These are phyloP conservation scores for Ophiostoma montium DNA, from an alignment of 2,329 filamentous ascomycete species.

Conservation along the genomic window DNA sequence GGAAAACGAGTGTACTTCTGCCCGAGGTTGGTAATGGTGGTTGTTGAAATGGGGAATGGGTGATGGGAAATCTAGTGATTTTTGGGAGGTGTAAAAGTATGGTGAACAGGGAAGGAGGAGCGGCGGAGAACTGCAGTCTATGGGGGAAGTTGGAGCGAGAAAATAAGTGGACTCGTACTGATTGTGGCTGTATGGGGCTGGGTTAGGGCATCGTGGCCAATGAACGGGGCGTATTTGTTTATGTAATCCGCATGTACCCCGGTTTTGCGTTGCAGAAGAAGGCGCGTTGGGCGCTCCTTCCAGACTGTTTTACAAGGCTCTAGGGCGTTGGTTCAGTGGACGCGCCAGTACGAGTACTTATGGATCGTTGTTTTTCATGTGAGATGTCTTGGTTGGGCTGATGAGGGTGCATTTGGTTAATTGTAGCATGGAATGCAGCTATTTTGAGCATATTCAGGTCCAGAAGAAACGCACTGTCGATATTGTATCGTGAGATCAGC, in stretches of 20 bases:
- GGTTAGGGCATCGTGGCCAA: no score
- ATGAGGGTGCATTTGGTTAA: no score
- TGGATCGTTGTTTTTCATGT: no score
- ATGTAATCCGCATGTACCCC: not conserved
- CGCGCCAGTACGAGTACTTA: no score
- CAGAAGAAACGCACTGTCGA: no score
- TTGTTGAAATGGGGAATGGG: conserved; percentile 4
- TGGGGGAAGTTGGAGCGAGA: conserved; percentile 3
- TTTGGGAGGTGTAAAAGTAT: conserved; percentile 10
- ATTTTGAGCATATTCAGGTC: no score
- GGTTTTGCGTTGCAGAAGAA: no score
- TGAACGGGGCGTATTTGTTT: not conserved
- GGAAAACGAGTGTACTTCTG: not conserved
- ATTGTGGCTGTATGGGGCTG: conserved; percentile 1
- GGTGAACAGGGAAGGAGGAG: conserved; percentile 9
- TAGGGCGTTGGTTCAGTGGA: no score
- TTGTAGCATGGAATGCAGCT: no score
- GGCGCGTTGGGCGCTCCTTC: no score
- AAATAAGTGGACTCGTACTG: not conserved
- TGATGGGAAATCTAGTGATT: conserved; percentile 9
- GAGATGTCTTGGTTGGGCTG: not conserved
- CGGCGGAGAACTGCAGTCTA: conserved; percentile 7
- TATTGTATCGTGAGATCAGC: no score
- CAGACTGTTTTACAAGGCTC: no score
- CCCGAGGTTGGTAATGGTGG: conserved; percentile 1